Evolutionary conservation across 306 rosid genomes (phyloP).

Genomic region (Castanea crenata): DNA sequence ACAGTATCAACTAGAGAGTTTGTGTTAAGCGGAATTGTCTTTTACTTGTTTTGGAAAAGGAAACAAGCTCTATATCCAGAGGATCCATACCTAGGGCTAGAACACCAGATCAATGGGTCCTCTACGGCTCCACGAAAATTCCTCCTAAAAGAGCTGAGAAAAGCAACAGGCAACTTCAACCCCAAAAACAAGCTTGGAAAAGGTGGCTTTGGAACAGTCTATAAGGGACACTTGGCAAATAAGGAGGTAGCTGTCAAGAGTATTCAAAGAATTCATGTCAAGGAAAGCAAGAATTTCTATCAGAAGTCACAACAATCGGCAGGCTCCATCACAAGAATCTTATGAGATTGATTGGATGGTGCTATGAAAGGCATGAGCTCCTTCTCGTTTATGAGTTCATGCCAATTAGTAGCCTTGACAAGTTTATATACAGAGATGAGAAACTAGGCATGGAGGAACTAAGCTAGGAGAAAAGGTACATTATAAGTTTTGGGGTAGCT

Average conservation of each 20-base stretch:
- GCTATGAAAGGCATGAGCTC: too few species aligned
- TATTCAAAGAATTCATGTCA: too few species aligned
- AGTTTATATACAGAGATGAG: constrained; percentile 37
- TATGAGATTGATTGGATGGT: too few species aligned
- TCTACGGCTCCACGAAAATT: constrained; percentile 60
- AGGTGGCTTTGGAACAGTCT: too few species aligned
- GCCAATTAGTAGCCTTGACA: constrained; percentile 47
- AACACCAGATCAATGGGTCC: constrained; percentile 53
- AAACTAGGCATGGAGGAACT: background rate
- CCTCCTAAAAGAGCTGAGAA: constrained; percentile 38
- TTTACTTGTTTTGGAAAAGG: constrained; percentile 25
- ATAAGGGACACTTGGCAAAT: too few species aligned
- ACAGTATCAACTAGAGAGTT: constrained; percentile 10
- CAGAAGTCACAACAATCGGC: too few species aligned
- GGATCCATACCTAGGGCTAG: constrained; percentile 48
- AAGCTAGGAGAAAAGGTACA: constrained; percentile 48
- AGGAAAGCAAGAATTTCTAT: too few species aligned
- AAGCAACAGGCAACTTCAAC: constrained; percentile 56
- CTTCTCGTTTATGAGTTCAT: too few species aligned
- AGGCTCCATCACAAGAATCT: too few species aligned
- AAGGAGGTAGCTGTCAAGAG: too few species aligned
- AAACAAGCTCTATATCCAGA: constrained; percentile 20
- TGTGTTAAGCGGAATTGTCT: constrained; percentile 20
- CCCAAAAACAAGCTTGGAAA: constrained; percentile 23
- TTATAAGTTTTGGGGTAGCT: constrained; percentile 57